Evolutionary conservation across 2,329 filamentous ascomycete species (phyloP).

Genomic region (Calonectria hongkongensis): DNA sequence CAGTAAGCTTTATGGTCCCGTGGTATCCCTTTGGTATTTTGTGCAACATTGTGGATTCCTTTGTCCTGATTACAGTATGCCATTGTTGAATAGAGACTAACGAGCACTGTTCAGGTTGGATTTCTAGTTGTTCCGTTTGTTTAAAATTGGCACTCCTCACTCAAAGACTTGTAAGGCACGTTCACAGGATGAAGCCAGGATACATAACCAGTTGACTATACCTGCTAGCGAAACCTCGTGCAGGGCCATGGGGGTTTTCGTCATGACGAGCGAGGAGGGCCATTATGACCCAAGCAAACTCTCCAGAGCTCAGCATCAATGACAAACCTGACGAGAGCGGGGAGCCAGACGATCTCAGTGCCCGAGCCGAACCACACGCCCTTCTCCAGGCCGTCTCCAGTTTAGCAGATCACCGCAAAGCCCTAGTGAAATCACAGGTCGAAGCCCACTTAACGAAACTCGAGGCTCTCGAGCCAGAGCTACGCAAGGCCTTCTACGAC

Average conservation of each 20-base stretch:
- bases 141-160: not conserved
- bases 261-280: not conserved
- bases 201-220: not conserved
- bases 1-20: not conserved
- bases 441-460: not conserved
- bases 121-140: not conserved
- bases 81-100: no score
- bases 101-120: not conserved
- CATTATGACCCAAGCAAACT: not conserved
- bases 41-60: not conserved
- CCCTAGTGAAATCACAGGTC: not conserved
- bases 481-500: conserved; percentile 1
- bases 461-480: not conserved
- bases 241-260: not conserved
- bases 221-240: no score
- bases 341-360: not conserved
- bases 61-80: not conserved
- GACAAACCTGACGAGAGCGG: not conserved
- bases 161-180: not conserved
- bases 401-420: conserved; percentile 17
- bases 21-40: not conserved
- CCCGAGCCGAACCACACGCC: not conserved
- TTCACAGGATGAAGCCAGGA: no score
- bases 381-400: conserved; percentile 16
- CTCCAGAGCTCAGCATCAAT: not conserved